phyloP scores from a whole-genome alignment of 768 basidiomycete genomes.

The Tricholoma flavovirens region DNA sequence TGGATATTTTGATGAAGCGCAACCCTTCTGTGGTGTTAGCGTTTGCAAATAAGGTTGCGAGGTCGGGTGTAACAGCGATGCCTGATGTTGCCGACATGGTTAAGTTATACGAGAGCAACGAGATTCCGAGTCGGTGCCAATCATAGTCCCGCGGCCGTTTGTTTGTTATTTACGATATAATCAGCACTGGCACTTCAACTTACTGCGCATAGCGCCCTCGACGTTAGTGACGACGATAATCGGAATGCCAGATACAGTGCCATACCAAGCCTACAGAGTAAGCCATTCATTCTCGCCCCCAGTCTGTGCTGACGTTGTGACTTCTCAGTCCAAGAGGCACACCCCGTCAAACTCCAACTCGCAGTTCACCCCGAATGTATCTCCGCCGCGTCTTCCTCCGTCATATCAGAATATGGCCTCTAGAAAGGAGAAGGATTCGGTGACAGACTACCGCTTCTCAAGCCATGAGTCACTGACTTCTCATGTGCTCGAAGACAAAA shows the following conservation, averaged over 20 bases:
- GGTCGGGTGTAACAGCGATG: conserved; percentile 56
- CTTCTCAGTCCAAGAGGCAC: conserved; percentile 39
- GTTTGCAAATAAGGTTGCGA: conserved; percentile 51
- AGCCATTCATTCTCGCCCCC: conserved; percentile 10
- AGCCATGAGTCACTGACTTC: not conserved
- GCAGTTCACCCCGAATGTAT: not conserved
- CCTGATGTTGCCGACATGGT: conserved; percentile 73
- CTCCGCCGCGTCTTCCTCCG: conserved; percentile 27
- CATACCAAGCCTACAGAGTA: conserved; percentile 51
- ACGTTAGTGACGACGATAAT: conserved; percentile 10
- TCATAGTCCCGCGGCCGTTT: not conserved
- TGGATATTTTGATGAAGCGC: conserved; percentile 75
- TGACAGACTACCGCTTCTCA: not conserved
- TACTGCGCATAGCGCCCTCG: not conserved
- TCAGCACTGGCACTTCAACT: not conserved
- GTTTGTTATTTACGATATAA: not conserved
- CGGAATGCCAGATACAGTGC: conserved; percentile 30
- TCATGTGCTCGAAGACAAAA: not conserved
- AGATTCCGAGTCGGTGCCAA: not conserved
- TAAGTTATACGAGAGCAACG: too few species aligned
- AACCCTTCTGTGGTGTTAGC: conserved; percentile 44
- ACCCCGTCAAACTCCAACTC: conserved; percentile 25
- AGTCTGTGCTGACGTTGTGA: conserved; percentile 5
- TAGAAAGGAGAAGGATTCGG: not conserved
- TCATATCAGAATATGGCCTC: not conserved